These are phyloP conservation scores for Wickerhamiella hasegawae DNA, from an alignment of 805 yeast genomes.

Conservation along the genomic window DNA sequence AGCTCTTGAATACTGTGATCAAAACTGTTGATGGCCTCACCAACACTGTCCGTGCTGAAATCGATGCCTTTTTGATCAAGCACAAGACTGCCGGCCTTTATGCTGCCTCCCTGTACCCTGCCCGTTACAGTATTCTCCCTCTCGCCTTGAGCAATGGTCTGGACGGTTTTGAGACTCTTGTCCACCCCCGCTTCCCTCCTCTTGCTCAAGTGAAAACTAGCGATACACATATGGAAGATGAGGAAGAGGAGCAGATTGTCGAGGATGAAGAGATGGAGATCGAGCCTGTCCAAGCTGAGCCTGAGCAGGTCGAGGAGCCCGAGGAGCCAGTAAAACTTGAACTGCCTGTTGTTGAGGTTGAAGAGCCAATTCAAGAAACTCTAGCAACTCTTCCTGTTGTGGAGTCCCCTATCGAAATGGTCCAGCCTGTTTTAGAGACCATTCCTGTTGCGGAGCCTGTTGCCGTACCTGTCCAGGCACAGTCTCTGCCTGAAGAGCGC, in stretches of 20 bases:
- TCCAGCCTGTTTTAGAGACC: no score
- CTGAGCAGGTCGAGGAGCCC: no score
- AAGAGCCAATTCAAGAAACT: not conserved
- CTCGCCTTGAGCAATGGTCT: slow-evolving; percentile 30
- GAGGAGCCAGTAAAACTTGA: not conserved
- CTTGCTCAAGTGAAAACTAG: no score
- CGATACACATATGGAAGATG: not conserved
- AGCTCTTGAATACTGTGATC: slow-evolving; percentile 35
- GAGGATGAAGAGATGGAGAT: slow-evolving; percentile 1
- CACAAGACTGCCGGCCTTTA: slow-evolving; percentile 25
- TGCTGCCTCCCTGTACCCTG: slow-evolving; percentile 52
- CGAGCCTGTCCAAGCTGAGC: not conserved
- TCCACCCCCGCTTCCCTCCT: slow-evolving; percentile 17
- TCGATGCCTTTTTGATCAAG: slow-evolving; percentile 28
- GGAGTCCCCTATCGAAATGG: no score
- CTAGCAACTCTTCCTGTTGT: no score
- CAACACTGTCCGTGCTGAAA: slow-evolving; percentile 43
- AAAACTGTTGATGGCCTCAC: slow-evolving; percentile 35
- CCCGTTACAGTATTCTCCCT: slow-evolving; percentile 53
- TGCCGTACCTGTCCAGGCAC: not conserved
- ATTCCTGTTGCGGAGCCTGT: no score
- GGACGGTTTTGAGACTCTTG: slow-evolving; percentile 12
- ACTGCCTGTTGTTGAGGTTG: not conserved
- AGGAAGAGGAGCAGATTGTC: not conserved
- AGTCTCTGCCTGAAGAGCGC: not conserved